A percentile compares a stretch with the other conserved stretches of the same genome.
phyloP scores from a whole-genome alignment of 2,329 filamentous ascomycete species.

The Verticillium nubilum region DNA sequence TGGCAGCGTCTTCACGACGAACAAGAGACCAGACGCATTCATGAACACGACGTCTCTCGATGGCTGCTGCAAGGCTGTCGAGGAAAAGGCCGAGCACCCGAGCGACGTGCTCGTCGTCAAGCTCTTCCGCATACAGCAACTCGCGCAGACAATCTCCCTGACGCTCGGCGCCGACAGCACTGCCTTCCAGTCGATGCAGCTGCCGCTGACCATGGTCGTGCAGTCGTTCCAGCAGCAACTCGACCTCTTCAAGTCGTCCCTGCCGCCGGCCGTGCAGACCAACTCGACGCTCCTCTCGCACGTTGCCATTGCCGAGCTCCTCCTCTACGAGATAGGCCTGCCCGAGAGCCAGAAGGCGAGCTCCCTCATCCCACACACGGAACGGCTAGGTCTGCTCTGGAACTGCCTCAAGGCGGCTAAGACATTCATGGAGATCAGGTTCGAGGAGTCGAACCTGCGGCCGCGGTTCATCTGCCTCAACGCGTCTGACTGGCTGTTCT shows the following conservation, averaged over 20 bases:
- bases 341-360: constrained; percentile 25
- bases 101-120: constrained; percentile 39
- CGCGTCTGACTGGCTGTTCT: constrained; percentile 41
- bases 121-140: constrained; percentile 41
- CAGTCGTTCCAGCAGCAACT: constrained; percentile 39
- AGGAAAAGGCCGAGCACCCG: constrained; percentile 33
- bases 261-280: constrained; percentile 27
- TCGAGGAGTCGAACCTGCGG: constrained; percentile 14
- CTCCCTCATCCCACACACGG: constrained; percentile 24
- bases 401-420: constrained; percentile 33
- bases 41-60: constrained; percentile 41
- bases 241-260: constrained; percentile 27
- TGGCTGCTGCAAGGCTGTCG: constrained; percentile 35
- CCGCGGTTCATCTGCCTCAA: constrained; percentile 37
- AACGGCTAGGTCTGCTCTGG: constrained; percentile 41
- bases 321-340: constrained; percentile 41
- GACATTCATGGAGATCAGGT: constrained; percentile 32
- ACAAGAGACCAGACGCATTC: constrained; percentile 41
- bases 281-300: constrained; percentile 34
- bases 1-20: constrained; percentile 34
- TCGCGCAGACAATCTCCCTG: constrained; percentile 40
- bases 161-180: constrained; percentile 25
- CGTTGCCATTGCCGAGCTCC: constrained; percentile 36
- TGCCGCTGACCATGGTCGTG: constrained; percentile 35
- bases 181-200: constrained; percentile 23